These are phyloP conservation scores for Penicillium samsonianum DNA, from an alignment of 495 filamentous ascomycete species.

Conservation along the genomic window DNA sequence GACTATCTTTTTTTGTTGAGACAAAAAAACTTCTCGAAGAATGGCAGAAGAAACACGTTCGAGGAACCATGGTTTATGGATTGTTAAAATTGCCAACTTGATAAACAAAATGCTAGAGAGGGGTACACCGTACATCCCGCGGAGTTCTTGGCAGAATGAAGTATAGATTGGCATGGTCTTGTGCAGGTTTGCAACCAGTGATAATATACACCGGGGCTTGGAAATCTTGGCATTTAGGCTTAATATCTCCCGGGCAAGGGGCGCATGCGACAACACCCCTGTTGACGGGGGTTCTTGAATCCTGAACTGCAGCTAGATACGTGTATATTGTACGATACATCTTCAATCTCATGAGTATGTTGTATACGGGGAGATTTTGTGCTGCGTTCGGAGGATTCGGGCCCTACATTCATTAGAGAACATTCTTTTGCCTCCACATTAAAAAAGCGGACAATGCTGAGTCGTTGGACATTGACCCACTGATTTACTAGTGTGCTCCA, in stretches of 20 bases:
- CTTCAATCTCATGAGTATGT: neutral
- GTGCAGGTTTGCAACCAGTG: conserved; percentile 16
- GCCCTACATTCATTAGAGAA: conserved; percentile 22
- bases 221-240: conserved; percentile 30
- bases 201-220: conserved; percentile 23
- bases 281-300: neutral
- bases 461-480: conserved; percentile 28
- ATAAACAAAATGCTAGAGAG: neutral
- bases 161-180: conserved; percentile 16
- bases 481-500: conserved; percentile 32
- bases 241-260: conserved; percentile 22
- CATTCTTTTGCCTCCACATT: conserved; percentile 33
- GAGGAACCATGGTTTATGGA: conserved; percentile 12
- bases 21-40: too few species aligned
- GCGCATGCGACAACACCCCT: neutral
- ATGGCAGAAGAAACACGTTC: neutral
- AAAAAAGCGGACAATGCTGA: conserved; percentile 26
- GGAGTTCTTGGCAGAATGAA: conserved; percentile 9
- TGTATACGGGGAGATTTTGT: conserved; percentile 8
- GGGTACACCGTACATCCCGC: conserved; percentile 6
- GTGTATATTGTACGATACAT: neutral
- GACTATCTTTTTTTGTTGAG: too few species aligned
- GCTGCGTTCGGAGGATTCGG: conserved; percentile 18
- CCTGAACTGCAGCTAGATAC: neutral
- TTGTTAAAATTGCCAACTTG: neutral